Evolutionary conservation across 495 filamentous ascomycete species (phyloP), one percentile per base, ranked within the genome.

Genomic region (Aspergillus coremiiformis): DNA sequence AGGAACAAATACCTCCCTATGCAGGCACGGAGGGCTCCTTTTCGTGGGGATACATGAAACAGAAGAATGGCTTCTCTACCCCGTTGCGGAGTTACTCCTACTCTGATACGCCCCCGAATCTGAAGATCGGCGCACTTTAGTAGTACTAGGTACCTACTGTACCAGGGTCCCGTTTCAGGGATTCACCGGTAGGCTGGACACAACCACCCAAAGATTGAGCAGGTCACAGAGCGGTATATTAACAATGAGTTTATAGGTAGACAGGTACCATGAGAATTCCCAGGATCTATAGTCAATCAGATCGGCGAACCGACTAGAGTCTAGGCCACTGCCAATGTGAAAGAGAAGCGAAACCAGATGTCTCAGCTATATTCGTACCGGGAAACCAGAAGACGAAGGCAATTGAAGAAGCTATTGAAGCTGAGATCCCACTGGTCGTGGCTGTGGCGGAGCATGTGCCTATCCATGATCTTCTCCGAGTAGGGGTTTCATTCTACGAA

Each of bases 371-470:
- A 20, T 95, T 90, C 57, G 90, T 95, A 14, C 82, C 90, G 1
- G 90, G 90, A 19, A 79, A 84, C 46, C 80, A 87, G 53, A 89
- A 90, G 5, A 74, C 84, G 1, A 69, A 69, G 32, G 90, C 90
- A 7, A 94, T 96, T 60, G 84, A 91, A 61, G 87, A 95, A 60
- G 89, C 90, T 0, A 89, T 96, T 46, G 89, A 88, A 56, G 89
- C 88, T 3, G 88, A 93, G 60, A 86, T 95, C 7, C 87, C 89
- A 10, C 76, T 95, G 2, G 83, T 95, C 47, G 88, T 95, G 5
- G 87, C 89, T 9, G 90, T 96, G 37, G 90, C 90, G 1, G 90
- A 96, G 64, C 90, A 95, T 65, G 89, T 95, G 47, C 89, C 90
- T 5, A 65, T 94, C 30, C 88, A 94, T 69, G 87, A 95, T 60